phyloP scores from a whole-genome alignment of 768 basidiomycete genomes.

The Amyloporia xantha region DNA sequence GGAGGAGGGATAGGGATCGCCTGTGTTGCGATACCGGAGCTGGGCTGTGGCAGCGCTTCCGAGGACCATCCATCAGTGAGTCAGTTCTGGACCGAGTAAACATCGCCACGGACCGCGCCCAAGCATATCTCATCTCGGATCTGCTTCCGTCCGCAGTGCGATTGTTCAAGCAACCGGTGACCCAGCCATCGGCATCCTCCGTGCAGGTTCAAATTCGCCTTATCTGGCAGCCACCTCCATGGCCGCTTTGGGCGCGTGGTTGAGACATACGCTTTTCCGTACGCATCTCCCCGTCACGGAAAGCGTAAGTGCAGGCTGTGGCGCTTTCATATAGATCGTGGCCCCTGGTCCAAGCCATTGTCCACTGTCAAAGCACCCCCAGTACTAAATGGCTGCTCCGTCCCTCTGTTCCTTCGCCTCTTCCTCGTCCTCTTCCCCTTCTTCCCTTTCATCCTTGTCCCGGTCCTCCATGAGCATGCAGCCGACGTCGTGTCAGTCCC shows the following conservation, averaged over 20 bases:
- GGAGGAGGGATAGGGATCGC: background rate
- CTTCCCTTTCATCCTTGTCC: background rate
- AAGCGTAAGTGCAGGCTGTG: background rate
- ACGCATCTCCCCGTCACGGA: background rate
- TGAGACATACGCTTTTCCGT: background rate
- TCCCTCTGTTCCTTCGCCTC: conserved; percentile 9
- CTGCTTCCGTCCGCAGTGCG: background rate
- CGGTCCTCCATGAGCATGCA: background rate
- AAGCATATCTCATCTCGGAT: background rate
- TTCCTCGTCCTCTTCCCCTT: conserved; percentile 1
- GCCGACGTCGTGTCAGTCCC: conserved; percentile 1
- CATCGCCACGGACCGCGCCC: conserved; percentile 1
- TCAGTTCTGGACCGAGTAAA: background rate
- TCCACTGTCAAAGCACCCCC: background rate
- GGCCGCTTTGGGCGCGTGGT: background rate
- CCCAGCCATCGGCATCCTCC: conserved; percentile 1
- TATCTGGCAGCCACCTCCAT: background rate
- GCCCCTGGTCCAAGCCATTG: background rate
- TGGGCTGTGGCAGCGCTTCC: background rate
- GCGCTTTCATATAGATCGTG: conserved; percentile 1
- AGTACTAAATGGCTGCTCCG: background rate
- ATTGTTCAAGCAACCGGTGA: background rate
- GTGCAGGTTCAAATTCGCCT: background rate
- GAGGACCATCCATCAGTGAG: background rate
- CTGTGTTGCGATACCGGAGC: conserved; percentile 2